phyloP scores from a whole-genome alignment of 164 flowering plant species.

The Vitis rupestris region DNA sequence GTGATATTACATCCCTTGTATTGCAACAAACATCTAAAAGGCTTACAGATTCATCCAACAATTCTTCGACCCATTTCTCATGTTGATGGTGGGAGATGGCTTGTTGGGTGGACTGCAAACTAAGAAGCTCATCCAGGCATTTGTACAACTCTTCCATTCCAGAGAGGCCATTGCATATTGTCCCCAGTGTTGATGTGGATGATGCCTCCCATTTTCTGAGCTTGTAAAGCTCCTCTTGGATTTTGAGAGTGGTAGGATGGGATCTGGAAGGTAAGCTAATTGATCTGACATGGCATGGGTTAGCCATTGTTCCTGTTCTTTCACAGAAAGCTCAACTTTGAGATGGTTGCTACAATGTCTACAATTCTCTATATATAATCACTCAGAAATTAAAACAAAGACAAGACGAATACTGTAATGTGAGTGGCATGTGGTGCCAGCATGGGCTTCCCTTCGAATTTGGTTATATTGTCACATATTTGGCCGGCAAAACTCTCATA shows the following conservation, averaged over 20 bases:
- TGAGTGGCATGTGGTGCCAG: conserved; percentile 16
- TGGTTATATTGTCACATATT: conserved; percentile 12
- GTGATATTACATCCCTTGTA: conserved; percentile 20
- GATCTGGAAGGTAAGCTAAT: conserved; percentile 44
- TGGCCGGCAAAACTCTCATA: conserved; percentile 16
- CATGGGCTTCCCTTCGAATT: conserved; percentile 6
- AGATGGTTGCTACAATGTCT: neutral
- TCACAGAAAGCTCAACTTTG: neutral
- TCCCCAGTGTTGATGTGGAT: conserved; percentile 17
- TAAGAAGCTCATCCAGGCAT: conserved; percentile 30
- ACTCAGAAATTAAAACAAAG: neutral
- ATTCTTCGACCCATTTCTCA: conserved; percentile 14
- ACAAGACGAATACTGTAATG: neutral
- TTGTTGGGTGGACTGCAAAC: conserved; percentile 27
- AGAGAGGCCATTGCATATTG: conserved; percentile 21
- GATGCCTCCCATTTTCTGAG: conserved; percentile 23
- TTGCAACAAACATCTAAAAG: conserved; percentile 26
- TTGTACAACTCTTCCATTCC: conserved; percentile 33
- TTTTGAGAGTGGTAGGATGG: conserved; percentile 29
- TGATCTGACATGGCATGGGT: conserved; percentile 26
- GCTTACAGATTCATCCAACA: conserved; percentile 27
- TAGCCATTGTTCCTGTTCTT: conserved; percentile 22
- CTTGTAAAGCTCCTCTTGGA: conserved; percentile 38
- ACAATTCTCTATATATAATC: neutral
- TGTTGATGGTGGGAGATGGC: conserved; percentile 16